These are phyloP conservation scores for Cryptosporidium baileyi DNA, from an alignment of 169 alveolate species.

Conservation along the genomic window DNA sequence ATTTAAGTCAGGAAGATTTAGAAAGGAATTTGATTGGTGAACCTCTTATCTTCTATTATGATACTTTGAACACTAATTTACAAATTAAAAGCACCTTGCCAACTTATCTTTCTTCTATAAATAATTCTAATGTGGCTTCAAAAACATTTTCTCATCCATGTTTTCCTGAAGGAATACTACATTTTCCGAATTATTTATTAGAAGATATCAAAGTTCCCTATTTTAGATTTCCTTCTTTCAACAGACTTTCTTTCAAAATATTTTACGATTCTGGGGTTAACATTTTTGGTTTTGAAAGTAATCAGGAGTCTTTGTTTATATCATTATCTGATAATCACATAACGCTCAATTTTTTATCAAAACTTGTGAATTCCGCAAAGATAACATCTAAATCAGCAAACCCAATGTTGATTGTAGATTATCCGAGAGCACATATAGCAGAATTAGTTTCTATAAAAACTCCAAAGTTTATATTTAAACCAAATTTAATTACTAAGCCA, in stretches of 20 bases:
- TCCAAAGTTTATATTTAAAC: not conserved
- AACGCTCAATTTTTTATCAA: no score
- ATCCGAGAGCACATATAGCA: conserved; percentile 21
- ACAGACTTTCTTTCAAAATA: conserved; percentile 7
- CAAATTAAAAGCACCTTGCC: conserved; percentile 4
- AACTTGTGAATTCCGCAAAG: not conserved
- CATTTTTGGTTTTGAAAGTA: conserved; percentile 37
- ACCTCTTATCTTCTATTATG: not conserved
- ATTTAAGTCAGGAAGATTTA: not conserved
- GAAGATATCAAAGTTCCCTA: not conserved
- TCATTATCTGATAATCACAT: conserved; percentile 8
- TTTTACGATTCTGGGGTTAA: conserved; percentile 7
- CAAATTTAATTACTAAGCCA: not conserved
- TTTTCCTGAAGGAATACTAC: conserved; percentile 4
- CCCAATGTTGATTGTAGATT: not conserved
- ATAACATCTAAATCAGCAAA: not conserved
- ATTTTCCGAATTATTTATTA: conserved; percentile 5
- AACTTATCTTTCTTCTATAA: not conserved
- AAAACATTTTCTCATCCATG: not conserved
- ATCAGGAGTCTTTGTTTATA: not conserved
- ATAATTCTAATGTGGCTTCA: conserved; percentile 20
- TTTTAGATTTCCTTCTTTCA: not conserved
- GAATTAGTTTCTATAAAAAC: conserved; percentile 31
- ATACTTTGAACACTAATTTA: not conserved
- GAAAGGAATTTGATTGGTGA: not conserved